Evolutionary conservation across 345 rosid genomes (phyloP).

Genomic region (Odontarrhena argentea): DNA sequence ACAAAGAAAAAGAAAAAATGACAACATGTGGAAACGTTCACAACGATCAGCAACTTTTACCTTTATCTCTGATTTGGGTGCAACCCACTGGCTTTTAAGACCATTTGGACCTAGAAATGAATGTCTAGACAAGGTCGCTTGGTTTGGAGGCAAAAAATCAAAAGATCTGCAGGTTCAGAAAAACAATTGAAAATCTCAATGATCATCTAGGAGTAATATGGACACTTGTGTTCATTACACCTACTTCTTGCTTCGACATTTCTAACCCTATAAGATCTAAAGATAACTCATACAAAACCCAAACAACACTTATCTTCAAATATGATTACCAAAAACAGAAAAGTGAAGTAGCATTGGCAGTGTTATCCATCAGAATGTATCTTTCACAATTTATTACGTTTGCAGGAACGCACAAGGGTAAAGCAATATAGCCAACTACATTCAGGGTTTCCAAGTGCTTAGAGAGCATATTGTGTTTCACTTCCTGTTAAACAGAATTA

Average conservation of each 20-base stretch:
- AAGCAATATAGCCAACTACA: conserved; percentile 11
- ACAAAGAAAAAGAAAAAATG: background rate
- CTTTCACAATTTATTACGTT: background rate
- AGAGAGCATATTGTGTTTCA: background rate
- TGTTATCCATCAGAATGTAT: conserved; percentile 1
- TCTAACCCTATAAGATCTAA: background rate
- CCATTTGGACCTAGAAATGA: conserved; percentile 89
- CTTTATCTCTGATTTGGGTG: conserved; percentile 75
- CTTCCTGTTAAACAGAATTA: conserved; percentile 8
- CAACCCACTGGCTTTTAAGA: conserved; percentile 84
- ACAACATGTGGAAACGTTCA: background rate
- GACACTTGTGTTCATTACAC: conserved; percentile 7
- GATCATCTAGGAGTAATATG: conserved; percentile 1
- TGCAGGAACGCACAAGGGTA: background rate
- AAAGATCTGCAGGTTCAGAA: conserved; percentile 60
- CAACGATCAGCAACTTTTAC: conserved; percentile 41
- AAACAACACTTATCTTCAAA: conserved; percentile 11
- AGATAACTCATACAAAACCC: background rate
- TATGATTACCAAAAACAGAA: conserved; percentile 15
- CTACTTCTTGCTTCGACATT: background rate
- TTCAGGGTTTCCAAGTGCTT: conserved; percentile 8
- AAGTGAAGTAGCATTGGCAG: background rate
- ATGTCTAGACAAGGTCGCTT: conserved; percentile 95
- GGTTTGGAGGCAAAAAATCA: conserved; percentile 63
- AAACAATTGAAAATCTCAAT: background rate